Base-by-base conservation (phyloP, 805 yeast species). In the Starmera pachycereana region DNA sequence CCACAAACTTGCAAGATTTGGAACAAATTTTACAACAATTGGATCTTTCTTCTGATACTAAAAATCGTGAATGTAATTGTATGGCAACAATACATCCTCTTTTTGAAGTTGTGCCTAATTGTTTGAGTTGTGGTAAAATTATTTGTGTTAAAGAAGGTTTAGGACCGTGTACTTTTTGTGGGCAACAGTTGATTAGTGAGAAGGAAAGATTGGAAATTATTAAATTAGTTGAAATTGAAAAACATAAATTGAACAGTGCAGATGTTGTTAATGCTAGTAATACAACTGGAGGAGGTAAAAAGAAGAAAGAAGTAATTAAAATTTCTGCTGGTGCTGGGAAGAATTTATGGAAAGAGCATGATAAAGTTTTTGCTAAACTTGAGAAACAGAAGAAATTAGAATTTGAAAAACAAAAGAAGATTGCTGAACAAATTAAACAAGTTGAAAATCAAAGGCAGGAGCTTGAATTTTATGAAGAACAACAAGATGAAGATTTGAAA, bases 91-190 rank as follows among this genome's bases (percentile, higher is more conserved):
- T 83, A 44, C 98, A 92, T 54, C 95, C 96, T 4, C 62, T 92
- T 28, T 82, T 87, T 46, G 94, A 85, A 41, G 72, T 82, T 46
- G 92, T 94, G 3, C 97, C 98, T 1, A 92, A 92, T 56, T 92
- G 99, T 52, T 61, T 92, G 33, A 78, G 82, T 44, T 92, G 99
- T 58, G 99, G 99, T 10, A 85, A 88, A 58, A 85, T 92, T 33
- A 85, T 92, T 3, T 92, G 99, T 63, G 70, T 72, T 4, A 80
- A 79, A 49, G 97, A 92, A 54, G 97, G 97, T 0, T 63, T 86
- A 19, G 92, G 89, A 44, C 92, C 92, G 4, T 92, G 99, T 54
- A 72, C 92, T 2, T 82, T 62, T 45, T 92, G 98, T 63, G 85
- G 87, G 0, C 56, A 68, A 22, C 81, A 77, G 29, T 60, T 92